phyloP scores from a whole-genome alignment of 208 protist species.

The Trypanosomatidae sp. region DNA sequence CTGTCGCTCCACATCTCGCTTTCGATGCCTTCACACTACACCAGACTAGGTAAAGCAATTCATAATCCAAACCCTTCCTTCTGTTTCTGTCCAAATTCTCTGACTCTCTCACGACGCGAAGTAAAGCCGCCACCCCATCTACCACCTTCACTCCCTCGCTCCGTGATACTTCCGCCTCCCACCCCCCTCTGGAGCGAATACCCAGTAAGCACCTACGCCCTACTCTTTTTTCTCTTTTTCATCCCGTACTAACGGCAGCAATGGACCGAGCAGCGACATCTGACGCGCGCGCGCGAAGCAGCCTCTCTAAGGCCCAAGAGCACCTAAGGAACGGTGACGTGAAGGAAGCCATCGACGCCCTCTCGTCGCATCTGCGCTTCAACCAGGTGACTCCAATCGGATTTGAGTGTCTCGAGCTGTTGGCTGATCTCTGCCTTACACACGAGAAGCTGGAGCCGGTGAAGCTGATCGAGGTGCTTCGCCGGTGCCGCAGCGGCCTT shows the following conservation, averaged over 20 bases:
- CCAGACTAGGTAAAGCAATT: background rate
- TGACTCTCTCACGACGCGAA: background rate
- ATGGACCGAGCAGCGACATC: slow-evolving; percentile 27
- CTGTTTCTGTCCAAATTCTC: background rate
- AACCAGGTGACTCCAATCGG: slow-evolving; percentile 44
- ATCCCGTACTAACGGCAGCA: background rate
- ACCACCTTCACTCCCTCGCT: background rate
- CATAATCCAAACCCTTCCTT: background rate
- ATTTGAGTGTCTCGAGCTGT: slow-evolving; percentile 53
- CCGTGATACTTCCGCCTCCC: background rate
- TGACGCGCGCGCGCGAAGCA: slow-evolving; percentile 47
- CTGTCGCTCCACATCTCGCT: background rate
- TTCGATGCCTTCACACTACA: background rate
- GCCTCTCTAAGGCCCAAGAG: slow-evolving; percentile 54
- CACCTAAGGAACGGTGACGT: slow-evolving; percentile 43
- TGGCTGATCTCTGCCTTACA: slow-evolving; percentile 57
- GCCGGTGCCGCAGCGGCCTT: slow-evolving; percentile 36
- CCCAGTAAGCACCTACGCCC: background rate
- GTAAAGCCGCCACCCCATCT: background rate
- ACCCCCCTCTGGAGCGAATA: too few relatives aligned
- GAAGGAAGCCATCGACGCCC: slow-evolving; percentile 51
- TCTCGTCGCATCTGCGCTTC: slow-evolving; percentile 33
- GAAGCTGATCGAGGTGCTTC: slow-evolving; percentile 34
- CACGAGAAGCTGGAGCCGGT: slow-evolving; percentile 23
- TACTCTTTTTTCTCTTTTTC: background rate